Evolutionary conservation across 345 rosid species (phyloP).

Genomic region (Syzygium aromaticum): DNA sequence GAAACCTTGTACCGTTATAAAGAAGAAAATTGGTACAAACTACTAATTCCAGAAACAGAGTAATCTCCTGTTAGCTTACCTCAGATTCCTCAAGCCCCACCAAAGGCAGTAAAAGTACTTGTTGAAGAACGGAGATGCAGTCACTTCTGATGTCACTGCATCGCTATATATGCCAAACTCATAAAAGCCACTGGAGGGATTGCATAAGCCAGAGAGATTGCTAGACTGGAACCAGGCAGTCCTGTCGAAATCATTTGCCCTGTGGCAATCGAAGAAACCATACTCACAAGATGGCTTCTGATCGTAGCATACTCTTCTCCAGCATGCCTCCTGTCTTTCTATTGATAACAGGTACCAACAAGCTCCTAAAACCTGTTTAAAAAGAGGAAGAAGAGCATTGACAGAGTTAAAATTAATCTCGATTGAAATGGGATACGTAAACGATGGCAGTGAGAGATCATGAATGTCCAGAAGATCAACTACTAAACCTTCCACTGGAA

Average conservation of each 20-base stretch:
- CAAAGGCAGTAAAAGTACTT: slow-evolving; percentile 92
- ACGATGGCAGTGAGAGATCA: not conserved
- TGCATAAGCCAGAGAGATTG: slow-evolving; percentile 48
- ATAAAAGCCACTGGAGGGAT: slow-evolving; percentile 34
- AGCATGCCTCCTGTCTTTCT: slow-evolving; percentile 80
- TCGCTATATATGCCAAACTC: slow-evolving; percentile 78
- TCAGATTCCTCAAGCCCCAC: slow-evolving; percentile 92
- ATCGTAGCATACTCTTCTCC: slow-evolving; percentile 53
- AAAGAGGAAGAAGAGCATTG: not conserved
- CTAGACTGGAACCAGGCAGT: slow-evolving; percentile 52
- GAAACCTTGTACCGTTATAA: not conserved
- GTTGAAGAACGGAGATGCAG: slow-evolving; percentile 51
- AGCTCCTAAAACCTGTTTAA: slow-evolving; percentile 78
- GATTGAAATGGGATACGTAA: not conserved
- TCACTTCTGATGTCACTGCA: slow-evolving; percentile 43
- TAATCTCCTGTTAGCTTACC: slow-evolving; percentile 22
- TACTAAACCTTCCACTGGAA: not conserved
- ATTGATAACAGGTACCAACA: slow-evolving; percentile 90
- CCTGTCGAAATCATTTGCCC: slow-evolving; percentile 24
- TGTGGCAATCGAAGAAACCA: slow-evolving; percentile 59
- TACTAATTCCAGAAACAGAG: not conserved
- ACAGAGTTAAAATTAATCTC: not conserved
- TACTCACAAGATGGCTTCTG: slow-evolving; percentile 42
- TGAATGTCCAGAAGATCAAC: not conserved
- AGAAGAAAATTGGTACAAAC: not conserved